These are phyloP conservation scores for Phylloporus sp. DNA, from an alignment of 768 basidiomycete genomes.

Conservation along the genomic window DNA sequence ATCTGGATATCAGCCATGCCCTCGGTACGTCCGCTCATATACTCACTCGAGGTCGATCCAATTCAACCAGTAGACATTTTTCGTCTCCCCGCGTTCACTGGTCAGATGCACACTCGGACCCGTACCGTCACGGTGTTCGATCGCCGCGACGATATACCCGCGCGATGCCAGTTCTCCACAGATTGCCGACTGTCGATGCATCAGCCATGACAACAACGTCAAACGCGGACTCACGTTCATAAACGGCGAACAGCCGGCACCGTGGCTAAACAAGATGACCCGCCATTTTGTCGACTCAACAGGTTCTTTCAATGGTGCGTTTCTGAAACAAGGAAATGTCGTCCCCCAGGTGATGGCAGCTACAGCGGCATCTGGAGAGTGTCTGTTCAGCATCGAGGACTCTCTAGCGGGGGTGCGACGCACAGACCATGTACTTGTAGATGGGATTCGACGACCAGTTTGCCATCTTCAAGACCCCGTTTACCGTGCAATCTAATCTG, in stretches of 20 bases:
- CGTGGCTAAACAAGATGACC: slow-evolving; percentile 44
- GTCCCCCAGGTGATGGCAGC: slow-evolving; percentile 29
- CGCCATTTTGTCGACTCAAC: slow-evolving; percentile 27
- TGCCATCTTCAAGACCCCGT: slow-evolving; percentile 30
- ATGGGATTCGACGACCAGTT: slow-evolving; percentile 27
- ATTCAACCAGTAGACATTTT: slow-evolving; percentile 30
- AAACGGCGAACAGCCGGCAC: slow-evolving; percentile 37
- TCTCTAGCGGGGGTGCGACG: background rate
- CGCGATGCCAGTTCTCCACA: slow-evolving; percentile 41
- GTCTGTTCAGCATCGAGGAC: background rate
- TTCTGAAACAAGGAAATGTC: slow-evolving; percentile 28
- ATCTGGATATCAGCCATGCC: background rate
- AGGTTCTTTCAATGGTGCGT: slow-evolving; percentile 22
- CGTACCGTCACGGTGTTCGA: slow-evolving; percentile 47
- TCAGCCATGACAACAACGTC: background rate
- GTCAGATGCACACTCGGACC: slow-evolving; percentile 32
- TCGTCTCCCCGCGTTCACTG: slow-evolving; percentile 19
- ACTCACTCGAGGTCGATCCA: slow-evolving; percentile 28
- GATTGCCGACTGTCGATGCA: slow-evolving; percentile 28
- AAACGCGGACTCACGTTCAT: slow-evolving; percentile 29
- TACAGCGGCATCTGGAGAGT: slow-evolving; percentile 16
- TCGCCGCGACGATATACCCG: slow-evolving; percentile 41
- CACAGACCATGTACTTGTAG: slow-evolving; percentile 25
- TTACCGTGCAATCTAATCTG: slow-evolving; percentile 30
- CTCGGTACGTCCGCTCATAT: background rate